Base-by-base conservation (phyloP, 2,329 filamentous ascomycete genomes). In the Diaporthe citriasiana region DNA sequence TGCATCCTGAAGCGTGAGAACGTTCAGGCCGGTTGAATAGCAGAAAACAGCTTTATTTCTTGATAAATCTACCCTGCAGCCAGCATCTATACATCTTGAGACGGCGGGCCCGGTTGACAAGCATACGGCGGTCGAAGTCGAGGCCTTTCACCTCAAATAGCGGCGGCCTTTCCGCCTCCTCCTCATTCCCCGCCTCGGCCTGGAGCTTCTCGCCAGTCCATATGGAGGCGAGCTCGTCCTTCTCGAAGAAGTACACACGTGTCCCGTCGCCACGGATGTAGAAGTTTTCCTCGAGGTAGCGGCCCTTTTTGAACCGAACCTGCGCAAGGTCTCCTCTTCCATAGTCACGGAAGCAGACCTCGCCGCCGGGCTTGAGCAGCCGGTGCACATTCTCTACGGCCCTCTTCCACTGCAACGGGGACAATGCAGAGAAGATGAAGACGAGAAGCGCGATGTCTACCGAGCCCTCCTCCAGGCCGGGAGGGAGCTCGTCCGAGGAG, bases 31-130 rank as follows among this genome's bases (percentile, higher is more conserved):
- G 19, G 0, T 9, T 1, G 12, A 66, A 15, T 51, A 30, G 30
- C 45, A 55, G 7, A 30, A 10, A 3, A 9, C 1, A 53, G 15
- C 73, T 84, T 81, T 86, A 88, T 85, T 87, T 88, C 85, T 95
- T 96, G 79, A 88, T 90, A 82, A 97, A 97, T 5, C 91, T 90
- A 40, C 93, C 94, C 83, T 97, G 94, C 82, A 97, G 90, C 95
- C 97, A 99, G 86, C 96, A 98, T 75, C 97, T 91, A 84, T 98
- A 98, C 97, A 99, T 99, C 85, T 98, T 99, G 65, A 98, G 87
- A 84, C 95, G 93, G 80, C 93, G 90, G 71, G 95, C 94, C 77
- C 97, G 91, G 82, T 99, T 99, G 72, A 99, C 95, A 72, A 99
- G 88, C 86, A 99, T 89, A 74, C 97, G 91, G 77, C 95, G 92